Evolutionary conservation across 352 stramenopile species (phyloP).

Genomic region (Achlya hypogyna): DNA sequence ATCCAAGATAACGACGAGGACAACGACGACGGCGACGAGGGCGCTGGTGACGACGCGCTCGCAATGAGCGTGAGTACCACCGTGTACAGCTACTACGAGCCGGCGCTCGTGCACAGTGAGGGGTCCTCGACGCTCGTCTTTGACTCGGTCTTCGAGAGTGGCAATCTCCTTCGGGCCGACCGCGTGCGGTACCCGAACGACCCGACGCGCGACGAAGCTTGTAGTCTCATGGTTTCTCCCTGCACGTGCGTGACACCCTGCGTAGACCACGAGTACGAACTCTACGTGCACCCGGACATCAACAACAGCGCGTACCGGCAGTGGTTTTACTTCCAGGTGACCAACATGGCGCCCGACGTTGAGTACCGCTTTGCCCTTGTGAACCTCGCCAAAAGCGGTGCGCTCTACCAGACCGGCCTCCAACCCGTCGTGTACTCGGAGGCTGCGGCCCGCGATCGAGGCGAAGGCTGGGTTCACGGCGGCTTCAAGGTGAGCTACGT

Average conservation of each 20-base stretch:
- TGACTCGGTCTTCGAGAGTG: constrained; percentile 69
- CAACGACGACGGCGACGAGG: constrained; percentile 8
- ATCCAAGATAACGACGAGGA: constrained; percentile 7
- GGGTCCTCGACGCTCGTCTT: constrained; percentile 51
- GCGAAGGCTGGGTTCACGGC: constrained; percentile 48
- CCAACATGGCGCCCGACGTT: constrained; percentile 37
- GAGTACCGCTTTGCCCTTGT: constrained; percentile 62
- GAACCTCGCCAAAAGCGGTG: constrained; percentile 76
- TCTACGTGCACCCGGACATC: constrained; percentile 63
- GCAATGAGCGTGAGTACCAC: not conserved
- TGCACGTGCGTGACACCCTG: not conserved
- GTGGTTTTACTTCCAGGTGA: constrained; percentile 88
- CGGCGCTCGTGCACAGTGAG: constrained; percentile 28
- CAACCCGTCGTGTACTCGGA: constrained; percentile 76
- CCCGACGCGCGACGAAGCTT: constrained; percentile 1
- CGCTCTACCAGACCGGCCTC: constrained; percentile 71
- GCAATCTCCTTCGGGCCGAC: constrained; percentile 50
- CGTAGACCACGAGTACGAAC: constrained; percentile 54
- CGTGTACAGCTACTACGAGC: constrained; percentile 72
- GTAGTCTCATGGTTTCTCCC: not conserved
- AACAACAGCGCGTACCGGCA: constrained; percentile 80
- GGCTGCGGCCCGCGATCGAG: constrained; percentile 31
- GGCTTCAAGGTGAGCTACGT: constrained; percentile 59
- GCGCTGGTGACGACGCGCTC: not conserved
- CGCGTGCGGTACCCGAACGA: constrained; percentile 29